phyloP scores from a whole-genome alignment of 176 grass and related monocot species.

The Tuctoria greenei region DNA sequence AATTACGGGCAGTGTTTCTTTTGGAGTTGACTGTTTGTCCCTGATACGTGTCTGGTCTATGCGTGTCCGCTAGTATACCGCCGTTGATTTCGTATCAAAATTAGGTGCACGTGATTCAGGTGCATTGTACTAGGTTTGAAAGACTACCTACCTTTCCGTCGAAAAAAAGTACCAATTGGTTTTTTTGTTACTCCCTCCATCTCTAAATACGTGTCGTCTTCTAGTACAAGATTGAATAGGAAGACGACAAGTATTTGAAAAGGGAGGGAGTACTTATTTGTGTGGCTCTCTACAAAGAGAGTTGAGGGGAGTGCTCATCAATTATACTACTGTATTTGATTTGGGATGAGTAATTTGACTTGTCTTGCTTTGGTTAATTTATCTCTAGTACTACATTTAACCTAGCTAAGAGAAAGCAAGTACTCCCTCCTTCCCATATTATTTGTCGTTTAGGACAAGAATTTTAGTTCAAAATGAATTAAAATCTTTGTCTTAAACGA shows the following conservation, averaged over 20 bases:
- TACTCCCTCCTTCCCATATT: too few species aligned
- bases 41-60: constrained; percentile 10
- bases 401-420: background rate
- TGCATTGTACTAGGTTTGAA: background rate
- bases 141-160: too few species aligned
- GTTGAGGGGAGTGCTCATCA: background rate
- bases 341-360: background rate
- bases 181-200: too few species aligned
- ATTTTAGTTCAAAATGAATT: too few species aligned
- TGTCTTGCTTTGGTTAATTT: background rate
- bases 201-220: too few species aligned
- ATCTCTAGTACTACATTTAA: background rate
- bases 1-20: background rate
- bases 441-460: too few species aligned
- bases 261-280: background rate
- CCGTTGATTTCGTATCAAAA: constrained; percentile 19
- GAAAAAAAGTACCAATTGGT: background rate
- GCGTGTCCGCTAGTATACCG: background rate
- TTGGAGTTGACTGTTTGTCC: background rate
- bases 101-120: background rate
- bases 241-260: too few species aligned
- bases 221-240: too few species aligned
- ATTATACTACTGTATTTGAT: background rate
- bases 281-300: background rate
- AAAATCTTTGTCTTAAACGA: too few species aligned